These are phyloP conservation scores for Cladosporium sp. DNA, from an alignment of 2,329 filamentous ascomycete species.

Conservation along the genomic window DNA sequence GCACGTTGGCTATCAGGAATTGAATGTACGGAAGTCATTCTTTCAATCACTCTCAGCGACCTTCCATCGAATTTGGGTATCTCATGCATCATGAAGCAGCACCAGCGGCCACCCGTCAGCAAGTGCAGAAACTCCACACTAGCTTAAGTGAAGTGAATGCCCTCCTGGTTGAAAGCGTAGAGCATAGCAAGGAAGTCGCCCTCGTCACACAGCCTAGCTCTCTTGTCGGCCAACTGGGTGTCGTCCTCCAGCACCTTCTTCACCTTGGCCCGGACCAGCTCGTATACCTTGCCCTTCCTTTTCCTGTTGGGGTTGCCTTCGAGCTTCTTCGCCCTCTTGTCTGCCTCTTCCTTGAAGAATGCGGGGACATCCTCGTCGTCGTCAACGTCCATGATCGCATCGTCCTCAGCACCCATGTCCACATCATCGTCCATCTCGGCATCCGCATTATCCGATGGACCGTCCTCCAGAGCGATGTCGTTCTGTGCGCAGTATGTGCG, in stretches of 20 bases:
- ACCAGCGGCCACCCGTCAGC: not conserved
- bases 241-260: constrained; percentile 79
- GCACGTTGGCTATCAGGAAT: too few relatives aligned
- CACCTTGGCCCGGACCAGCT: constrained; percentile 85
- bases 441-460: constrained; percentile 46
- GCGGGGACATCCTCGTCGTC: constrained; percentile 74
- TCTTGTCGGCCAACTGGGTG: constrained; percentile 77
- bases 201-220: constrained; percentile 85
- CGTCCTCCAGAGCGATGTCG: constrained; percentile 75
- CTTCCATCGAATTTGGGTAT: constrained; percentile 1
- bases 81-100: constrained; percentile 8
- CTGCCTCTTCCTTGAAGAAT: constrained; percentile 72
- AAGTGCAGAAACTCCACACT: not conserved
- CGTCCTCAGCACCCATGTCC: constrained; percentile 40
- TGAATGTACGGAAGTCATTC: not conserved
- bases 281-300: constrained; percentile 76
- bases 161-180: constrained; percentile 84
- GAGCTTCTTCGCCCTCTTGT: constrained; percentile 52
- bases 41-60: not conserved
- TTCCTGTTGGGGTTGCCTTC: constrained; percentile 59
- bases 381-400: constrained; percentile 56
- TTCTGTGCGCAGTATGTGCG: constrained; percentile 87
- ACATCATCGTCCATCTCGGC: constrained; percentile 53
- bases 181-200: constrained; percentile 85
- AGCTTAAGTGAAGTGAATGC: constrained; percentile 79